Evolutionary conservation across 306 rosid species (phyloP).

Genomic region (Inga laurina): DNA sequence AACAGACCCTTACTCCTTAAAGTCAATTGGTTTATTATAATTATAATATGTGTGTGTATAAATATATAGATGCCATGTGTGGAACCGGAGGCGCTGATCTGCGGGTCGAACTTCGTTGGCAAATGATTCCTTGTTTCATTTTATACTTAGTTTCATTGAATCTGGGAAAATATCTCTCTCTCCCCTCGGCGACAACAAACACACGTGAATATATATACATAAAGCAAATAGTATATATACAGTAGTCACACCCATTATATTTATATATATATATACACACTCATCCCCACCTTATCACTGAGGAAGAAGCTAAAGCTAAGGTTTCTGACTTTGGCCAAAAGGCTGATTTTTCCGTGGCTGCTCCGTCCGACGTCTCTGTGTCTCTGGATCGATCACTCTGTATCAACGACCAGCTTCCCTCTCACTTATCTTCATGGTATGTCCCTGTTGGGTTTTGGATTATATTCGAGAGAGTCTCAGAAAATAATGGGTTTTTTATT

Average conservation of each 20-base stretch:
- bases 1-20: too few relatives aligned
- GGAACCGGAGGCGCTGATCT: neutral
- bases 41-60: too few relatives aligned
- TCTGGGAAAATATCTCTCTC: neutral
- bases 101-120: neutral
- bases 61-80: neutral
- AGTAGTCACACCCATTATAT: neutral
- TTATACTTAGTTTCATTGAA: neutral
- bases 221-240: neutral
- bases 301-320: neutral
- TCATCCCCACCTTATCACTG: neutral
- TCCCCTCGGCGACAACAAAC: neutral
- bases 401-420: neutral
- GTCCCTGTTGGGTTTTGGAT: neutral
- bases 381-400: neutral
- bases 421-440: conserved; percentile 33
- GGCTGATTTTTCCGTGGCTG: neutral
- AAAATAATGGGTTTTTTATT: too few relatives aligned
- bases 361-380: neutral
- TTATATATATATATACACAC: too few relatives aligned
- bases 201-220: neutral
- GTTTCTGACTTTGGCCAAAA: neutral
- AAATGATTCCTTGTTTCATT: neutral
- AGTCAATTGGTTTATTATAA: too few relatives aligned
- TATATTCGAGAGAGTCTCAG: too few relatives aligned